Evolutionary conservation across 192 early-diverging fungal genomes (phyloP), one percentile per base, ranked within the genome.

Genomic region (Chytriomyces confervae): DNA sequence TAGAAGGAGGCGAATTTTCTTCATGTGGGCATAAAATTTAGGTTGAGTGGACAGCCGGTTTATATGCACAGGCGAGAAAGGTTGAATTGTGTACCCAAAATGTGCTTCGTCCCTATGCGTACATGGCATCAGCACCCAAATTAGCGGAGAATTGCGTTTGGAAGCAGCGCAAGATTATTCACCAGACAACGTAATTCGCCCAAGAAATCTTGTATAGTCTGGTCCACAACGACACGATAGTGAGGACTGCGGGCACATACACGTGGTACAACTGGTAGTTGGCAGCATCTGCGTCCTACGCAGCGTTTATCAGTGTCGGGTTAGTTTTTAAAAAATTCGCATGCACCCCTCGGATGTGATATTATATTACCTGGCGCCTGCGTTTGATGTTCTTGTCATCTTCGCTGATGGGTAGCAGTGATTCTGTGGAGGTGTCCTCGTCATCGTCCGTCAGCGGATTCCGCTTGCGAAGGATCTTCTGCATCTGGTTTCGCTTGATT

Each of bases 1-100:
- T 99, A 99, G 80, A 95, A 85, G 8, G 93, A 94, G 18, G 92
- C 98, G 85, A 99, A 99, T 89, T 97, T 88, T 46, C 80, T 83
- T 61, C 23, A 16, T 3, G 3, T 24, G 44, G 5, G 3, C 43
- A 72, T 69, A 61, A 23, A 27, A 65, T 44, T 3, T 69, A 48
- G n/a, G 67, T n/a, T 18, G n/a, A 65, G n/a, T 23, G 27, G 23
- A 29, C 13, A 20, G 48, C 18, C 10, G 48, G 43, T 50, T n/a
- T 36, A 36, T 36, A 36, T 36, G 36, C 36, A 36, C 36, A 36
- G 36, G 36, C 36, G n/a, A 27, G n/a, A 47, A 18, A 69, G 67
- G 11, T 44, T 8, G 18, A 36, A 8, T 11, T 29, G 45, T 77
- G 18, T 78, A 86, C 86, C 89, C 89, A 80, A 90, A 90, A 57